Evolutionary conservation across 2,329 filamentous ascomycete genomes (phyloP).

Genomic region (Arthrobotrys conoides): DNA sequence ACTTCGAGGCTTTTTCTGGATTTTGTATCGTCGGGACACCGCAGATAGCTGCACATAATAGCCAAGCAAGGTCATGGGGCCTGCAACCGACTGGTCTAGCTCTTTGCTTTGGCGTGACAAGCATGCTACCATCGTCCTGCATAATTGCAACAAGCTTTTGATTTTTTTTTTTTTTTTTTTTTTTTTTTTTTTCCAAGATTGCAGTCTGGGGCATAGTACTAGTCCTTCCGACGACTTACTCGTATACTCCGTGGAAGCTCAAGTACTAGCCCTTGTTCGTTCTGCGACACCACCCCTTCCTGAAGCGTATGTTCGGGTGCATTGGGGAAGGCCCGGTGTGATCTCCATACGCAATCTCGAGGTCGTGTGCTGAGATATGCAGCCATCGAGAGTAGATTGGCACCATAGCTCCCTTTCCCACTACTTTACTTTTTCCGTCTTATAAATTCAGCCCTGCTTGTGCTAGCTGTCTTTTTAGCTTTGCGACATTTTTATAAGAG

Average conservation of each 20-base stretch:
- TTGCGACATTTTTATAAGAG: conserved; percentile 56
- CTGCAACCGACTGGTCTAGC: conserved; percentile 48
- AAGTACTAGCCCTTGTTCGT: conserved; percentile 40
- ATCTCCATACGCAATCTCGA: conserved; percentile 29
- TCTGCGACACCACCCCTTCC: conserved; percentile 56
- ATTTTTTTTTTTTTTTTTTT: conserved; percentile 7
- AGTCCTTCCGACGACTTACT: conserved; percentile 56
- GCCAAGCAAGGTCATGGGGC: conserved; percentile 55
- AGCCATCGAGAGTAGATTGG: conserved; percentile 32
- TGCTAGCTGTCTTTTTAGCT: conserved; percentile 27
- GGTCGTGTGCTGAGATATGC: conserved; percentile 57
- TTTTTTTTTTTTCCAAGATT: too few species aligned
- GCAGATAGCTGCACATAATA: conserved; percentile 30
- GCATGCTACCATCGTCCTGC: conserved; percentile 49
- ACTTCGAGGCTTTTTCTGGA: conserved; percentile 51
- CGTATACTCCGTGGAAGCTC: conserved; percentile 17
- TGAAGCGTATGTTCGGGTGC: conserved; percentile 48
- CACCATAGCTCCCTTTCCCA: conserved; percentile 20
- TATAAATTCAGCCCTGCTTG: conserved; percentile 44
- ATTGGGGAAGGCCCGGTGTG: conserved; percentile 33
- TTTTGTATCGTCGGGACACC: conserved; percentile 43
- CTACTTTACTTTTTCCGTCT: conserved; percentile 53
- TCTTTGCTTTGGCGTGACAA: conserved; percentile 57
- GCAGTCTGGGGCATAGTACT: conserved; percentile 38
- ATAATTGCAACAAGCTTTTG: conserved; percentile 28